Conservation (phyloP, 169 alveolate genomes). For the Plasmodium yoelii region DNA sequence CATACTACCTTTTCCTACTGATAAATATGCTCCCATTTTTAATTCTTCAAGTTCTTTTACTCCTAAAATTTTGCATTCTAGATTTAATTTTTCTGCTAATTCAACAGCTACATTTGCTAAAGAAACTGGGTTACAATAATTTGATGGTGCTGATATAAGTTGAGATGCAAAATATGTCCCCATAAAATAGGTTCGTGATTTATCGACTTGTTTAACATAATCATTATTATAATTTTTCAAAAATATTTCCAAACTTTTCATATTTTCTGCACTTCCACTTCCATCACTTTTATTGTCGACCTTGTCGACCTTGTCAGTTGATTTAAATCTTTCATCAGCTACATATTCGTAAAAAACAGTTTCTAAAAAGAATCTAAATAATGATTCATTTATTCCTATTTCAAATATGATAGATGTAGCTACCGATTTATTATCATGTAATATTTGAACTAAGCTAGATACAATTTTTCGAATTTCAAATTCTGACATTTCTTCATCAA, state of each 20-base stretch:
- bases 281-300: neutral
- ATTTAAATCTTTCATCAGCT: constrained; percentile 66
- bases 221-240: constrained; percentile 19
- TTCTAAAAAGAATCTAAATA: constrained; percentile 62
- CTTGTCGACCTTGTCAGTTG: constrained; percentile 7
- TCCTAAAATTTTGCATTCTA: constrained; percentile 83
- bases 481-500: constrained; percentile 29
- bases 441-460: constrained; percentile 8
- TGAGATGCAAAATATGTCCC: constrained; percentile 80
- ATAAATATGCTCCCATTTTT: constrained; percentile 91
- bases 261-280: neutral
- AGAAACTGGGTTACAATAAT: constrained; percentile 87
- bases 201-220: constrained; percentile 25
- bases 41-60: constrained; percentile 87
- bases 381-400: constrained; percentile 17
- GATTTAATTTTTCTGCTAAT: constrained; percentile 83
- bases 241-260: constrained; percentile 13
- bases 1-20: constrained; percentile 92
- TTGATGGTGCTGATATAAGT: constrained; percentile 89
- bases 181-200: constrained; percentile 31
- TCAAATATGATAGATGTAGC: constrained; percentile 50
- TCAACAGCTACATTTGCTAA: constrained; percentile 82
- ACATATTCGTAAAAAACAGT: constrained; percentile 56
- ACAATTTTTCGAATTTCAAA: constrained; percentile 47
- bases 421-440: constrained; percentile 33